Percentiles rank a stretch among this genome's conserved stretches.
phyloP scores from a whole-genome alignment of 306 rosid genomes.

The Cyclanthera cordifolia region DNA sequence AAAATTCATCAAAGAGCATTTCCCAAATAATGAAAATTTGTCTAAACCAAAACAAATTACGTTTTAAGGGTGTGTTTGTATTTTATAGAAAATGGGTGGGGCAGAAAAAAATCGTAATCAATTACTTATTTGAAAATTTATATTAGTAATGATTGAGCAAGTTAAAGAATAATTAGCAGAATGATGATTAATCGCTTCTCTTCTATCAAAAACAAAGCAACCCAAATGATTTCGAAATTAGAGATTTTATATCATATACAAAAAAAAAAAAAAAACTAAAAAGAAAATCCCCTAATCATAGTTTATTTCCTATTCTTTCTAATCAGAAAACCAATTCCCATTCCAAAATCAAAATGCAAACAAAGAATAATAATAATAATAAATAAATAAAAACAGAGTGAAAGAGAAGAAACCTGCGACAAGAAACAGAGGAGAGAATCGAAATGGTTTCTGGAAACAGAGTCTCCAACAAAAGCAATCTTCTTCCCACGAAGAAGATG shows the following conservation, averaged over 20 bases:
- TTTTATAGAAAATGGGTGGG: too few relatives aligned
- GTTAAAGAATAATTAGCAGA: too few relatives aligned
- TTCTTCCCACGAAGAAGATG: constrained; percentile 50
- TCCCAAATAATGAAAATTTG: neutral
- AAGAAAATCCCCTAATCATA: neutral
- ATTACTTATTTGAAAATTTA: too few relatives aligned
- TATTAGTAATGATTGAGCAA: too few relatives aligned
- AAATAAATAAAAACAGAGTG: neutral
- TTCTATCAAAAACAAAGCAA: too few relatives aligned
- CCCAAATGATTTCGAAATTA: too few relatives aligned
- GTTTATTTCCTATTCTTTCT: too few relatives aligned
- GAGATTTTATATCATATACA: too few relatives aligned
- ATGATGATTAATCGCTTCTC: too few relatives aligned
- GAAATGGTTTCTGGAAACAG: constrained; percentile 76
- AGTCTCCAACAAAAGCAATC: constrained; percentile 78
- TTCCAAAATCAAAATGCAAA: neutral
- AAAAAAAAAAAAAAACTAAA: too few relatives aligned
- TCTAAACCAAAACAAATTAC: neutral
- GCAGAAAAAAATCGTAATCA: too few relatives aligned
- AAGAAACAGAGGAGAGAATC: constrained; percentile 76
- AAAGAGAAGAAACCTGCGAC: constrained; percentile 43
- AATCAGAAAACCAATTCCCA: neutral
- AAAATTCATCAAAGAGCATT: neutral
- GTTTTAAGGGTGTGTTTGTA: too few relatives aligned
- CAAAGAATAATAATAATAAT: neutral